Base-by-base conservation (phyloP, 805 yeast species). In the Suhomyces canberraensis region DNA sequence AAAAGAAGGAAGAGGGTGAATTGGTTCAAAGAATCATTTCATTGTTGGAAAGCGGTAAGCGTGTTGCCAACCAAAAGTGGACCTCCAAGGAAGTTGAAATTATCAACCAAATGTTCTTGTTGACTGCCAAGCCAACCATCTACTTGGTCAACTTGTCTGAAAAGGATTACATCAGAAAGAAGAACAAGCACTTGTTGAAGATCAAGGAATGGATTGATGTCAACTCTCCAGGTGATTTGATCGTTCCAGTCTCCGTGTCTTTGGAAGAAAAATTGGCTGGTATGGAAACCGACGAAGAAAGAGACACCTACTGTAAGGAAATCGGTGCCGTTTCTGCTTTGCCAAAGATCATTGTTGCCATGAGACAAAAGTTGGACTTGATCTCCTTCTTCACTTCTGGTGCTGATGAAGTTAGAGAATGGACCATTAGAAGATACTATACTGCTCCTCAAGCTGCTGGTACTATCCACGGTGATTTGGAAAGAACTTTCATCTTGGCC, bases 361-460 rank as follows among this genome's bases (percentile, higher is more conserved):
- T 91, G 97, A 84, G 97, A 72, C 71, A 77, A 48, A 81, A 87
- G 44, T 74, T 90, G 42, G 84, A 84, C 48, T 79, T 93, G 62
- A 89, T 90, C 48, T 88, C 96, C 36, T 93, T 83, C 74, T 93
- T 88, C 77, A 93, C 98, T 24, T 83, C 93, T 59, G 98, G 98
- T 51, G 84, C 95, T 28, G 87, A 86, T 45, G 98, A 93, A 70
- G 95, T 90, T 34, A 84, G 97, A 64, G 97, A 95, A 66, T 93
- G 98, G 98, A 93, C 98, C 24, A 80, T 93, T 46, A 80, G 98
- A 67, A 71, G 74, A 50, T 95, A 95, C 51, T 84, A 91, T 31
- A 82, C 86, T 52, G 97, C 97, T 36, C 98, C 98, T n/a, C 89
- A 85, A 57, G 98, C 98, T 30, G 98, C 98, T 16, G 98, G 97